Evolutionary conservation across 2,329 filamentous ascomycete species (phyloP).

Genomic region (Orbilia blumenaviensis): DNA sequence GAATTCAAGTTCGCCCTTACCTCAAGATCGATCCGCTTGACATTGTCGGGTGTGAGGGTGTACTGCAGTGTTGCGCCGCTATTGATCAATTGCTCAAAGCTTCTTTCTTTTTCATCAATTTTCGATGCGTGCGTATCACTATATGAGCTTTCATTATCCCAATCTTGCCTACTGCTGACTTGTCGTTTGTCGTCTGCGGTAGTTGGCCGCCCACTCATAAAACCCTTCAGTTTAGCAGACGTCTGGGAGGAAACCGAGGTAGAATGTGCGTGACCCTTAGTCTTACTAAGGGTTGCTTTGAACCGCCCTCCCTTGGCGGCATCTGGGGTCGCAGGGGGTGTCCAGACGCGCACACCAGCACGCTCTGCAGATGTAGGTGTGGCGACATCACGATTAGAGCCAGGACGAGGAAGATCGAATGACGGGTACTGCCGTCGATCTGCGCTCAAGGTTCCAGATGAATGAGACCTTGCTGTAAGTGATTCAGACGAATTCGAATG

Average conservation of each 20-base stretch:
- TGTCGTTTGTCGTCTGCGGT: constrained; percentile 53
- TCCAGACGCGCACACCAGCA: constrained; percentile 55
- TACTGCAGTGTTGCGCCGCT: constrained; percentile 85
- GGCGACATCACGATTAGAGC: constrained; percentile 40
- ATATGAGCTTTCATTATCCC: constrained; percentile 67
- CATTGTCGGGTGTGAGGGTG: constrained; percentile 80
- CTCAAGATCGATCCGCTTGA: constrained; percentile 76
- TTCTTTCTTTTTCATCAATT: constrained; percentile 69
- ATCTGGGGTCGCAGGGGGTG: constrained; percentile 57
- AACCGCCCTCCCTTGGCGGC: constrained; percentile 54
- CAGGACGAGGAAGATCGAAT: constrained; percentile 36
- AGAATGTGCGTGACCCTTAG: constrained; percentile 58
- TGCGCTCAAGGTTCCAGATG: constrained; percentile 31
- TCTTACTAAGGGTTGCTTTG: constrained; percentile 57
- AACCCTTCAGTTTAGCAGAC: constrained; percentile 61
- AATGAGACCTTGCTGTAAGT: constrained; percentile 31
- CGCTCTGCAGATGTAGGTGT: constrained; percentile 38
- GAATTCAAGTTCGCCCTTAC: constrained; percentile 37
- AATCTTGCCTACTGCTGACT: constrained; percentile 58
- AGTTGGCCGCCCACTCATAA: constrained; percentile 58
- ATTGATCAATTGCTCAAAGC: constrained; percentile 81
- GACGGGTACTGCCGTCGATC: constrained; percentile 45
- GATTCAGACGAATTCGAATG: constrained; percentile 49
- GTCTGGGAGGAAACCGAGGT: constrained; percentile 58
- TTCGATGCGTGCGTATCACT: constrained; percentile 60